Conservation (phyloP, 139 green algal genomes). For the Pseudopediastrum boryanum region DNA sequence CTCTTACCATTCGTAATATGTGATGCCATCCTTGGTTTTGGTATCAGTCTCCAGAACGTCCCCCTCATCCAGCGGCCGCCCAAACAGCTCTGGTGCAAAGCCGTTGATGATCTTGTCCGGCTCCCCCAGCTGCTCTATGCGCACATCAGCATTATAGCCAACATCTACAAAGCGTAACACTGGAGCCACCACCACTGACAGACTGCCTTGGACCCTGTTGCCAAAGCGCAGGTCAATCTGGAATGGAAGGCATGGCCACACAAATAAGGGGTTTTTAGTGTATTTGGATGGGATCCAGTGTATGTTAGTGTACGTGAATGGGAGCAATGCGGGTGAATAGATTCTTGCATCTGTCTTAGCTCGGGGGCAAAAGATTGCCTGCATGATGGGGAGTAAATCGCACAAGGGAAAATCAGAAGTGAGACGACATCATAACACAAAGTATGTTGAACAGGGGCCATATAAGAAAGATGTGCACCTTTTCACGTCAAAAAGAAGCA, state of each 20-base stretch:
- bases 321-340: too few species aligned
- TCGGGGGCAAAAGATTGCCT: too few species aligned
- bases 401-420: too few species aligned
- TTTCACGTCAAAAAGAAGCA: too few species aligned
- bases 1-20: slow-evolving; percentile 75
- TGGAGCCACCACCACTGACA: slow-evolving; percentile 89
- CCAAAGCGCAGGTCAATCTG: slow-evolving; percentile 91
- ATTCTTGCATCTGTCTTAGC: too few species aligned
- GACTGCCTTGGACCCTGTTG: slow-evolving; percentile 67
- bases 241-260: neutral
- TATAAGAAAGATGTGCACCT: too few species aligned
- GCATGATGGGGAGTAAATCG: too few species aligned
- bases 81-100: slow-evolving; percentile 91
- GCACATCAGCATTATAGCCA: slow-evolving; percentile 49
- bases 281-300: too few species aligned
- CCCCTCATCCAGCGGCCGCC: slow-evolving; percentile 71
- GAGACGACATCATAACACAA: too few species aligned
- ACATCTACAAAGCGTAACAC: slow-evolving; percentile 77
- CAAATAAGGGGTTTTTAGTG: too few species aligned
- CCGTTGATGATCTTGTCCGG: slow-evolving; percentile 84
- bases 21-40: slow-evolving; percentile 45
- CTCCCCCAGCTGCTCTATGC: slow-evolving; percentile 70
- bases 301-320: too few species aligned
- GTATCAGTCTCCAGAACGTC: slow-evolving; percentile 66
- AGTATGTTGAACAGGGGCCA: too few species aligned